Evolutionary conservation across 2,329 filamentous ascomycete genomes (phyloP), one percentile per base, ranked within the genome.

Genomic region (Didymella sp.): DNA sequence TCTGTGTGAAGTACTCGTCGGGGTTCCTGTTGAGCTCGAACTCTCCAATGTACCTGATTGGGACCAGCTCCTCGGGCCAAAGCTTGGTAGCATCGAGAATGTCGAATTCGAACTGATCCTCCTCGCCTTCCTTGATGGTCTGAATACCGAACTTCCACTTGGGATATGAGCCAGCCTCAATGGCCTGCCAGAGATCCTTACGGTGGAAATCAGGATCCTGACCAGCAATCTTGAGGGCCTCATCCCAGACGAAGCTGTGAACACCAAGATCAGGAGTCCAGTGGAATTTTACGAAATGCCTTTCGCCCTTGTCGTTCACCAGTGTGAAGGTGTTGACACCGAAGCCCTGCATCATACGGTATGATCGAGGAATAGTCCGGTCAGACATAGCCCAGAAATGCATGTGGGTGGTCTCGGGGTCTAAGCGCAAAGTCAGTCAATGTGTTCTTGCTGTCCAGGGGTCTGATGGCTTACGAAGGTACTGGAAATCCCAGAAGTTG

Each of bases 141-240:
- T 96, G 91, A n/a, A 96, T 87, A 40, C 89, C 90, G 57, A 95
- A 91, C 69, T 89, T 89, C 90, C 90, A 95, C 68, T 87, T 89
- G 8, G 90, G 90, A 66, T 82, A 92, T 0, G 82, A 81, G 6
- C 89, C 89, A 15, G 80, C 86, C 12, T 89, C 86, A 48, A 95
- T 94, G 6, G 90, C 90, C 58, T 90, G 86, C 68, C 82, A 83
- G 0, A 95, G 79, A 63, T 94, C 90, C 73, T 91, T 91, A 55
- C 90, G 85, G 65, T 94, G 90, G 78, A 91, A 94, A 59, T 95
- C 90, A 0, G 90, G 90, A 56, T 94, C 89, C 45, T 76, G 72
- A 6, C 71, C 72, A 28, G 72, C 72, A 51, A 93, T 78, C 78
- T 93, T 92, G 47, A 92, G 77, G 0, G 89, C 88, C 72, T 94